A percentile compares a stretch with the other conserved stretches of the same genome.
Conservation (phyloP, 164 flowering plant genomes). For the Tinospora cordifolia region DNA sequence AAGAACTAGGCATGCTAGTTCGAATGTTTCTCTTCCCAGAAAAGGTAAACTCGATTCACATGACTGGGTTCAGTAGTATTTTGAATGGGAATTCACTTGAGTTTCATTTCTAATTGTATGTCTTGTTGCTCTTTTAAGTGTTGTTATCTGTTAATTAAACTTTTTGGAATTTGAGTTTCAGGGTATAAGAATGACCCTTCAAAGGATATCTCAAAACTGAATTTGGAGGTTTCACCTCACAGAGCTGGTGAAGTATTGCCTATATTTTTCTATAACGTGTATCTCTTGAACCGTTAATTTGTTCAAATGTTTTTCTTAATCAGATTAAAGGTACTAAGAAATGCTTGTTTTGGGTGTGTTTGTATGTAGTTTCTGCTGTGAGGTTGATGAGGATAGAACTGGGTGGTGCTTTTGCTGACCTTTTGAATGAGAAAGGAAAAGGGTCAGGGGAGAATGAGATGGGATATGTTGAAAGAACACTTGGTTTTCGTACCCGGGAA, state of each 20-base stretch:
- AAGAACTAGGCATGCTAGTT: neutral
- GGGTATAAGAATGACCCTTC: neutral
- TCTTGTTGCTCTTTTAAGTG: neutral
- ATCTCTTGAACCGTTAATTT: neutral
- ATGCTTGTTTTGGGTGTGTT: constrained; percentile 7
- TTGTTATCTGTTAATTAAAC: neutral
- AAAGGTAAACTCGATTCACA: neutral
- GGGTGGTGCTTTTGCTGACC: constrained; percentile 93
- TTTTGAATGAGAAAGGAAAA: constrained; percentile 73
- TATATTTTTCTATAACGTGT: constrained; percentile 1
- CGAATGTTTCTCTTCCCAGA: neutral
- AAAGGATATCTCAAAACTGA: constrained; percentile 25
- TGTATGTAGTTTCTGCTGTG: constrained; percentile 79
- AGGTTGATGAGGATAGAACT: constrained; percentile 78
- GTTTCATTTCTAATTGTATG: neutral
- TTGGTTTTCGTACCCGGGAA: constrained; percentile 71
- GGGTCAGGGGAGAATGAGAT: constrained; percentile 79
- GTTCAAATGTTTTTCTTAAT: neutral
- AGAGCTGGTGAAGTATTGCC: constrained; percentile 55
- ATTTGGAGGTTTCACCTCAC: constrained; percentile 78
- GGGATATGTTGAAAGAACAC: constrained; percentile 79
- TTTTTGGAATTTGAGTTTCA: neutral
- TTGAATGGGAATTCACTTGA: neutral
- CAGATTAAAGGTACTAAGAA: neutral
- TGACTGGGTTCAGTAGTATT: neutral